Evolutionary conservation across 2,329 filamentous ascomycete genomes (phyloP), one percentile per base, ranked within the genome.

Genomic region (Aaosphaeria pasadenensis): DNA sequence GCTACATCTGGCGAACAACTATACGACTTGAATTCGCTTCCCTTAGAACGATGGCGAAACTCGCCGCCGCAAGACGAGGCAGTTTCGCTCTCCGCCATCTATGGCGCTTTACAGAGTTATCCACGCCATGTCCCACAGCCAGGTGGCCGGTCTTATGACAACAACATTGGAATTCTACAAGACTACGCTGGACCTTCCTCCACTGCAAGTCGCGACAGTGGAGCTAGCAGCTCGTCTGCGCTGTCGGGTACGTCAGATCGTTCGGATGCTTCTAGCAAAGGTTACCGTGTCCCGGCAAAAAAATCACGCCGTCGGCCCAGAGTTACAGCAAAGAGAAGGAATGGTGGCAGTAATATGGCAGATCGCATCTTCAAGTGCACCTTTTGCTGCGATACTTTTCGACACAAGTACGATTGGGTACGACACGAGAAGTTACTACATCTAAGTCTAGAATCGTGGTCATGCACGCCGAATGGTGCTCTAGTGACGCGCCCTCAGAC

Each of bases 61-160:
- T 84, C 81, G 47, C 83, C 83, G 32, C 83, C 83, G 29, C 82
- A 85, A 70, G 75, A 85, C 71, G 83, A 86, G 74, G 79, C 82
- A 56, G 83, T 83, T 47, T 75, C 79, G 5, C 75, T 83, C 39
- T 78, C 76, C 36, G 83, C 80, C 70, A 86, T 86, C 71, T 77
- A 77, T 49, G 74, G 81, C 60, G 83, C 83, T 55, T 71, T 86
- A 39, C 70, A 63, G 29, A 49, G 50, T 29, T 49, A 41, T 5
- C 42, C 52, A 11, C 9, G 4, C 33, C 33, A 9, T 36, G 9
- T 36, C 9, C 33, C 33, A 36, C 9, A 13, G 9, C 9, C 33
- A 36, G 33, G 9, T 11, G 33, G 33, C 4, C 33, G 3, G 9
- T 13, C 33, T 13, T 36, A 9, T 36, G 33, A 36, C 9, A 36